A percentile compares a stretch with the other conserved stretches of the same genome.
Evolutionary conservation across 345 rosid species (phyloP).

Genomic region (Camelina sativa): DNA sequence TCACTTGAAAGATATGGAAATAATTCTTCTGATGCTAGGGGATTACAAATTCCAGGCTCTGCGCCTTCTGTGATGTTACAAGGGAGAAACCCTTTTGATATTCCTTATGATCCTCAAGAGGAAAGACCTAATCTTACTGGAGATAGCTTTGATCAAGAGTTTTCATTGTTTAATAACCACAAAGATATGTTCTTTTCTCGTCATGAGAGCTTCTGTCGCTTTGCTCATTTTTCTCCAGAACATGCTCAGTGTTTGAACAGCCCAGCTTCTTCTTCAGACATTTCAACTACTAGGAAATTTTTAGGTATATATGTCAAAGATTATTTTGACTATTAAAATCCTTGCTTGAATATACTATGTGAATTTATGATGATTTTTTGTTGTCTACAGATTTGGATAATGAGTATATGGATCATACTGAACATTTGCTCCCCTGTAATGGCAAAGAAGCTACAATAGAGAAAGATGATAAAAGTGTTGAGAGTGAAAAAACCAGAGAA

Average conservation of each 20-base stretch:
- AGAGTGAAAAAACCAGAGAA: background rate
- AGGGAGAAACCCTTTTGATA: slow-evolving; percentile 71
- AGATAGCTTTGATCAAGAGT: slow-evolving; percentile 73
- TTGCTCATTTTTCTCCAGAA: slow-evolving; percentile 31
- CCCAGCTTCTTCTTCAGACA: slow-evolving; percentile 29
- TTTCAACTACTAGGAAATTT: slow-evolving; percentile 24
- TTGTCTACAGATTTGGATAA: slow-evolving; percentile 38
- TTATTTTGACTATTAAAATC: background rate
- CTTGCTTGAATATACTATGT: background rate
- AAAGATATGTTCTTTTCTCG: slow-evolving; percentile 66
- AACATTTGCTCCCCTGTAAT: background rate
- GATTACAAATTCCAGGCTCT: slow-evolving; percentile 65
- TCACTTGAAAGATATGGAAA: slow-evolving; percentile 29
- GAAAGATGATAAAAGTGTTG: background rate
- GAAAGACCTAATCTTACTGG: slow-evolving; percentile 78
- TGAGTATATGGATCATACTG: slow-evolving; percentile 41
- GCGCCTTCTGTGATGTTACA: slow-evolving; percentile 82
- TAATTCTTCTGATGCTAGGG: slow-evolving; percentile 28
- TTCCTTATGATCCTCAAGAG: slow-evolving; percentile 82
- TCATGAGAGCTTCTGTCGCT: slow-evolving; percentile 68
- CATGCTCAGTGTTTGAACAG: slow-evolving; percentile 34
- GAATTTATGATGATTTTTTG: background rate
- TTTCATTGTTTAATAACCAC: slow-evolving; percentile 48
- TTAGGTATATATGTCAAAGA: slow-evolving; percentile 30
- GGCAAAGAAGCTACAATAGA: slow-evolving; percentile 19